Conservation (phyloP, 306 rosid genomes). For the Begonia masoniana region DNA sequence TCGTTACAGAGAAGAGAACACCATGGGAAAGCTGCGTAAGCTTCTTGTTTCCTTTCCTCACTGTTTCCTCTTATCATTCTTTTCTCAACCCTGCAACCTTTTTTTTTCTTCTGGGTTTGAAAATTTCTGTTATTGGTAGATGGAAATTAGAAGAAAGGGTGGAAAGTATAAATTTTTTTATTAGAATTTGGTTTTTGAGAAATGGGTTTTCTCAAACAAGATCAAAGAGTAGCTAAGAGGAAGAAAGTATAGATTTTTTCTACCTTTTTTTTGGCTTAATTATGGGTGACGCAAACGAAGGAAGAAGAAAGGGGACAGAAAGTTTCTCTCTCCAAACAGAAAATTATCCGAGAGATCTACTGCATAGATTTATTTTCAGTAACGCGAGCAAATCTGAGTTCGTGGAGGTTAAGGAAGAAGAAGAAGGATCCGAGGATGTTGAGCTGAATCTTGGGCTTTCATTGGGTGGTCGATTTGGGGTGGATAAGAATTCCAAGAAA, state of each 20-base stretch:
- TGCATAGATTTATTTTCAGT: constrained; percentile 40
- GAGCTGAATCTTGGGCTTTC: constrained; percentile 87
- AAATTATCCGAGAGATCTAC: constrained; percentile 69
- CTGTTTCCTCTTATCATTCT: constrained; percentile 2
- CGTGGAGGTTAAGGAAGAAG: constrained; percentile 14
- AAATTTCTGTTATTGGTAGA: no score
- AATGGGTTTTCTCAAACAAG: constrained; percentile 24
- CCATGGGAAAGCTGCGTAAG: no score
- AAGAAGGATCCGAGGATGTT: constrained; percentile 33
- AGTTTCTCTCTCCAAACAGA: constrained; percentile 30
- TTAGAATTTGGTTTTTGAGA: constrained; percentile 6
- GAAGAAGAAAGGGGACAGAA: constrained; percentile 30
- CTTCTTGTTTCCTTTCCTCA: neutral
- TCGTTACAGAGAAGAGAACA: no score
- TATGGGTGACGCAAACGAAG: constrained; percentile 41
- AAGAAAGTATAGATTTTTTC: neutral
- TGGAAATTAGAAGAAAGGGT: no score
- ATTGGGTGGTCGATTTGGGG: constrained; percentile 82
- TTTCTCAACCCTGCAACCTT: no score
- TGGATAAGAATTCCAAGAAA: constrained; percentile 45
- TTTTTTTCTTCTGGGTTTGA: no score
- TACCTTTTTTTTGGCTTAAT: neutral
- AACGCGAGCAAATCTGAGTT: constrained; percentile 10
- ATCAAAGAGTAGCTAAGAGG: constrained; percentile 2
- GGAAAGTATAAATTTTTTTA: neutral